Conservation (phyloP, 108 stramenopile genomes). For the Epithemia pelagica region DNA sequence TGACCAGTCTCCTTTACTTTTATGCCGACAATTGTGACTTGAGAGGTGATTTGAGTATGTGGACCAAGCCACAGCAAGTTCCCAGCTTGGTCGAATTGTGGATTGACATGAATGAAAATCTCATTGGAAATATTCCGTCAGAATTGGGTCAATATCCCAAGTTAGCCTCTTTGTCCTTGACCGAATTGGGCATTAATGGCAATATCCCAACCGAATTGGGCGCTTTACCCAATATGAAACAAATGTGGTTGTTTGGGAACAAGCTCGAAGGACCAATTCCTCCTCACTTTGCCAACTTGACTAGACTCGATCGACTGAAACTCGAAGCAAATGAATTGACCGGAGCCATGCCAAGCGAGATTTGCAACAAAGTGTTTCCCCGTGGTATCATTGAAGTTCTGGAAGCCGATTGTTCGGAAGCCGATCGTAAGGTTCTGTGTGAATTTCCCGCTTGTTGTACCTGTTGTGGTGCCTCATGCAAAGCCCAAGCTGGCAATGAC, state of each 20-base stretch:
- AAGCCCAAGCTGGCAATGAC: too few species aligned
- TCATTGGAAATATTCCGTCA: conserved; percentile 34
- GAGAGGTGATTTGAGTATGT: conserved; percentile 28
- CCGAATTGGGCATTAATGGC: conserved; percentile 19
- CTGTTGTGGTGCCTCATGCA: too few species aligned
- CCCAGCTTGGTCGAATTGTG: conserved; percentile 28
- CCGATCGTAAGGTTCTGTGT: neutral
- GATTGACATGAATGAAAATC: conserved; percentile 32
- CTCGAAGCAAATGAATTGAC: conserved; percentile 32
- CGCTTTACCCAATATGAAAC: conserved; percentile 21
- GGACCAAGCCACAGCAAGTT: conserved; percentile 10
- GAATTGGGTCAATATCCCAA: conserved; percentile 5
- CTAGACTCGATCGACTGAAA: conserved; percentile 25
- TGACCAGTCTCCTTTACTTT: conserved; percentile 31
- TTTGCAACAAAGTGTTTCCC: neutral
- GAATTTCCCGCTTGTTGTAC: neutral
- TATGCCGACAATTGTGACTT: conserved; percentile 29
- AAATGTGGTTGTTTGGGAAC: conserved; percentile 35
- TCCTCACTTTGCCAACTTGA: conserved; percentile 31
- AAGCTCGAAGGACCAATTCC: conserved; percentile 50
- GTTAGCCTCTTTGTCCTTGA: conserved; percentile 21
- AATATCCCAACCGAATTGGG: conserved; percentile 27
- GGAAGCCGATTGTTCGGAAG: conserved; percentile 12
- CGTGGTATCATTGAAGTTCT: neutral
- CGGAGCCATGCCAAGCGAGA: conserved; percentile 8